Evolutionary conservation across 306 rosid species (phyloP).

Genomic region (Luffa aegyptiaca): DNA sequence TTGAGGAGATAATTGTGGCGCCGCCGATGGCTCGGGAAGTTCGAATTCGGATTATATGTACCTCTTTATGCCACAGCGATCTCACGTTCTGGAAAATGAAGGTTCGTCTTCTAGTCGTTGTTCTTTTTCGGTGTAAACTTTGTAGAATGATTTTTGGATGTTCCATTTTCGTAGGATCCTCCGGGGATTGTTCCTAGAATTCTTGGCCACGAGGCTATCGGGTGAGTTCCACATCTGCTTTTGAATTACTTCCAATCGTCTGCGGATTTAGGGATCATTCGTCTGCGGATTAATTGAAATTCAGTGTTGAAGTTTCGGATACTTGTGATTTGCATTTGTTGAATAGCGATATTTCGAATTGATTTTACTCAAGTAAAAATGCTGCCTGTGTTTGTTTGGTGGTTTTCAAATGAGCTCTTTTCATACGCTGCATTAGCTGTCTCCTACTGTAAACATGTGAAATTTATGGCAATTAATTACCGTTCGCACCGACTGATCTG

Average conservation of each 20-base stretch:
- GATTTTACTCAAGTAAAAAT: background rate
- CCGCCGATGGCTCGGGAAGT: conserved; percentile 70
- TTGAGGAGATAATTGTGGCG: conserved; percentile 68
- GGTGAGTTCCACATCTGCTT: conserved; percentile 24
- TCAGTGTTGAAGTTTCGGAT: background rate
- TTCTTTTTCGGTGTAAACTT: background rate
- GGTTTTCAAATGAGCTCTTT: background rate
- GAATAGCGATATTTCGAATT: background rate
- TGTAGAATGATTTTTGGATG: background rate
- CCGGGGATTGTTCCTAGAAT: conserved; percentile 65
- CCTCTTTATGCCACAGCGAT: conserved; percentile 74
- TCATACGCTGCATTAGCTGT: background rate
- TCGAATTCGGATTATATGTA: conserved; percentile 56
- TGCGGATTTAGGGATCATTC: background rate
- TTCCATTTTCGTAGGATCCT: conserved; percentile 30
- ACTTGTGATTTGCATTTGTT: background rate
- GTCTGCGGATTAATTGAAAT: background rate
- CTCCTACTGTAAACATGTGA: background rate
- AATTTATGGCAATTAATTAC: background rate
- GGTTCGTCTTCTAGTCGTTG: conserved; percentile 21
- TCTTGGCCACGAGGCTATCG: conserved; percentile 82
- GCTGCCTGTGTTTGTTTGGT: background rate
- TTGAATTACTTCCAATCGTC: background rate
- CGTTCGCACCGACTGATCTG: background rate
- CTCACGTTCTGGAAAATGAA: conserved; percentile 65